A percentile compares a stretch with the other conserved stretches of the same genome.
Conservation (phyloP, 495 filamentous ascomycete genomes). For the Sordaria brevicollis region DNA sequence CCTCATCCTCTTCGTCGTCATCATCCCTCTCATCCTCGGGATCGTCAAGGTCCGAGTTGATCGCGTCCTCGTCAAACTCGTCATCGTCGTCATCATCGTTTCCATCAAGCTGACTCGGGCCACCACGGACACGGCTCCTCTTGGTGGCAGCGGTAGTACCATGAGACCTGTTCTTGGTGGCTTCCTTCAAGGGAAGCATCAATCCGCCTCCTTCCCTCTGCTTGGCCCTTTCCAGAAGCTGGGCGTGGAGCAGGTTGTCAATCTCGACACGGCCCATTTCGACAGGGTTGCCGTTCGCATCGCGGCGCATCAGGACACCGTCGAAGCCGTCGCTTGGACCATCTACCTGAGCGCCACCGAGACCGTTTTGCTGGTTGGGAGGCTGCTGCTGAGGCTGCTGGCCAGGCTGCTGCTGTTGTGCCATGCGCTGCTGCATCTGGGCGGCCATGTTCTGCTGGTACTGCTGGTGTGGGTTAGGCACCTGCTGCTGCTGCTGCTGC, state of each 20-base stretch:
- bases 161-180: conserved; percentile 18
- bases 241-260: conserved; percentile 50
- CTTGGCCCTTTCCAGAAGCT: conserved; percentile 56
- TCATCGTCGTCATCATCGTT: conserved; percentile 52
- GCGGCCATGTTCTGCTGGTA: conserved; percentile 11
- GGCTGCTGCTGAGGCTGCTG: conserved; percentile 32
- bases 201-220: conserved; percentile 72
- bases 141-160: conserved; percentile 15
- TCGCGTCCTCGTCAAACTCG: conserved; percentile 78
- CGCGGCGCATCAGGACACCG: conserved; percentile 41
- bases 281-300: conserved; percentile 23
- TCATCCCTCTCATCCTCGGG: conserved; percentile 73
- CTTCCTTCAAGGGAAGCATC: conserved; percentile 55
- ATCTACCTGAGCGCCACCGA: conserved; percentile 34
- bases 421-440: conserved; percentile 23
- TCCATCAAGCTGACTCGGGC: conserved; percentile 55
- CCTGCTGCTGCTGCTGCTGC: conserved; percentile 37
- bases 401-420: conserved; percentile 15
- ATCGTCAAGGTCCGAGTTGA: conserved; percentile 97
- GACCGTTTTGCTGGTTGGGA: conserved; percentile 27
- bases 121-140: conserved; percentile 1
- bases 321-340: conserved; percentile 40
- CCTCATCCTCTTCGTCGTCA: conserved; percentile 73
- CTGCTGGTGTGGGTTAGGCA: conserved; percentile 29
- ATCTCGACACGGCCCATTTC: conserved; percentile 45